Percentiles rank a stretch among this genome's conserved stretches.
Conservation (phyloP, 306 rosid genomes). For the Rubus idaeus region DNA sequence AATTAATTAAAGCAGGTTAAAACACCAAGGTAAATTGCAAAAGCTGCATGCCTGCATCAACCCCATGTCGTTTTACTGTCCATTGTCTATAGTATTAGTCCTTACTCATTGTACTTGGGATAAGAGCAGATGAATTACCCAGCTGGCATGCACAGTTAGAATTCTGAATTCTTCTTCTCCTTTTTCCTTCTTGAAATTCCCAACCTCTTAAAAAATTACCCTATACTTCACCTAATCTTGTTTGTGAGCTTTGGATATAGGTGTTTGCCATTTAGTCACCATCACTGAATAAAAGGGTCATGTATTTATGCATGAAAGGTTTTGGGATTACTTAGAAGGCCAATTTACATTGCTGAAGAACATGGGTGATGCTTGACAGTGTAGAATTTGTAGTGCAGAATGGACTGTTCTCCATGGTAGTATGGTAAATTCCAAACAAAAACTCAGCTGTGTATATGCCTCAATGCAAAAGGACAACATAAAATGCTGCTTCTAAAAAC, state of each 20-base stretch:
- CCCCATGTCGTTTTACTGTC: constrained; percentile 35
- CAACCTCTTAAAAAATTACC: constrained; percentile 16
- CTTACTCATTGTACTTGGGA: background rate
- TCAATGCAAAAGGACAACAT: constrained; percentile 15
- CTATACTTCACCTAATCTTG: constrained; percentile 1
- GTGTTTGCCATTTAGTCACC: constrained; percentile 24
- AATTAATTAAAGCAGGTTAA: background rate
- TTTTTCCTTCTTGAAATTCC: constrained; percentile 17
- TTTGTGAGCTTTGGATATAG: background rate
- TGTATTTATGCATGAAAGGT: background rate
- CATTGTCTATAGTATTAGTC: background rate
- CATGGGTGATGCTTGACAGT: constrained; percentile 12
- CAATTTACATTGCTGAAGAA: background rate
- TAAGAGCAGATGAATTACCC: background rate
- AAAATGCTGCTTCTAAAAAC: background rate
- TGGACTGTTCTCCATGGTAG: constrained; percentile 4
- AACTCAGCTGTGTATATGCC: background rate
- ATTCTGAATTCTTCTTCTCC: background rate
- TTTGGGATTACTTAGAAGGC: background rate
- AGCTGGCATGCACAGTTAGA: background rate
- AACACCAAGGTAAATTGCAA: constrained; percentile 19
- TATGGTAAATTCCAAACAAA: constrained; percentile 13
- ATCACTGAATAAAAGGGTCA: background rate
- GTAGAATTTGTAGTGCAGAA: background rate
- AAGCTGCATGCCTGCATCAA: constrained; percentile 32